Conservation (phyloP, 2,329 filamentous ascomycete genomes). For the Paecilomyces fulvus region DNA sequence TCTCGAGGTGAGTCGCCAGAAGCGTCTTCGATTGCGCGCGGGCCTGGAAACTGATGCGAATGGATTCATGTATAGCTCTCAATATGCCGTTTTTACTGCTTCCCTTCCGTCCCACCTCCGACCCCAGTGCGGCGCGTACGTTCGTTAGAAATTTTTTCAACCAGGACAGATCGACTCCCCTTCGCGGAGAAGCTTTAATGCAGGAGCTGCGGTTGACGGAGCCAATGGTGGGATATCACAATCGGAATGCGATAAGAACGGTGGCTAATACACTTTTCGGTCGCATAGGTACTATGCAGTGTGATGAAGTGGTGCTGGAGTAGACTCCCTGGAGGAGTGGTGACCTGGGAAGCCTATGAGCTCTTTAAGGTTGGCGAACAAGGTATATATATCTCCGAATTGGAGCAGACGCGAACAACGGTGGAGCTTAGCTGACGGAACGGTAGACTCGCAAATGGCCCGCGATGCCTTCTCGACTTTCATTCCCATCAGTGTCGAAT, state of each 20-base stretch:
- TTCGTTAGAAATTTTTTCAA: constrained; percentile 93
- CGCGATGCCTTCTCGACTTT: constrained; percentile 94
- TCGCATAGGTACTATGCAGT: constrained; percentile 70
- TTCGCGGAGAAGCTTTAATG: constrained; percentile 60
- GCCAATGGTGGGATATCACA: constrained; percentile 63
- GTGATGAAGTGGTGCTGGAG: constrained; percentile 99
- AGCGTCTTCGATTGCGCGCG: constrained; percentile 12
- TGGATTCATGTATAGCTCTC: constrained; percentile 53
- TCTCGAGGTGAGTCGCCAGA: constrained; percentile 63
- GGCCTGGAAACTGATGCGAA: constrained; percentile 10
- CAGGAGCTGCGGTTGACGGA: constrained; percentile 90
- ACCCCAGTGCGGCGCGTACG: constrained; percentile 82
- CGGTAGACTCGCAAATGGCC: constrained; percentile 77
- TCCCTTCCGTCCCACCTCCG: constrained; percentile 86
- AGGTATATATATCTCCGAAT: constrained; percentile 53
- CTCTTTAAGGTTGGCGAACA: constrained; percentile 90
- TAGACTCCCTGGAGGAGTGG: constrained; percentile 78
- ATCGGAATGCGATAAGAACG: neutral
- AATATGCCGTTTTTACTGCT: constrained; percentile 87
- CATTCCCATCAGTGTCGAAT: constrained; percentile 87
- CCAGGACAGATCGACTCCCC: constrained; percentile 48
- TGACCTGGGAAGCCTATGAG: constrained; percentile 96
- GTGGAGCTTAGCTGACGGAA: constrained; percentile 8
- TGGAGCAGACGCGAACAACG: neutral
- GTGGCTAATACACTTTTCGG: constrained; percentile 6